Evolutionary conservation across 2,329 filamentous ascomycete species (phyloP), one percentile per base, ranked within the genome.

Genomic region (Trichoderma hamatum): DNA sequence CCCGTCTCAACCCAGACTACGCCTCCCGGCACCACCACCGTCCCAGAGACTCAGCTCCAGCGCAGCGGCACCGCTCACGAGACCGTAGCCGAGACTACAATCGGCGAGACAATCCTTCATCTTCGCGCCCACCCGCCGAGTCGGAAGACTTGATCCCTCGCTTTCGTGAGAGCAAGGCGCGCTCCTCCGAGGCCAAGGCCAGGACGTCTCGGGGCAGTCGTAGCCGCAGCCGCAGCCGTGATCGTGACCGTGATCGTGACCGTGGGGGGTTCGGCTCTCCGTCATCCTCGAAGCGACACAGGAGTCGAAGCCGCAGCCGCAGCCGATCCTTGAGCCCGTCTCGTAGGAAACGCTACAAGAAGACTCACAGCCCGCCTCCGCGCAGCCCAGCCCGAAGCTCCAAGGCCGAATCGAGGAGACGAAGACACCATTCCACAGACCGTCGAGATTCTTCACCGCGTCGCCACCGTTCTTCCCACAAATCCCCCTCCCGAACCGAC

Each of bases 321-420:
- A 84, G 81, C 59, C 80, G 75, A n/a, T 79, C 83, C 2, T 74
- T 78, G 26, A 78, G 76, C 3, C 73, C 75, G 5, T 78, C 77
- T 36, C 79, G 78, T 61, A 77, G 80, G 30, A 84, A 84, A 73
- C 81, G 75, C 76, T 81, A 78, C 21, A 78, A 77, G 70, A 75
- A 77, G 70, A 73, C 76, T 4, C 73, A 76, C 59, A 80, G 78
- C 59, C 75, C 78, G 26, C 82, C 83, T 72, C 67, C 80, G 77
- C 78, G 78, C 67, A 78, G 76, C 55, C 78, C 79, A 61, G 80
- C 80, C 69, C 80, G 79, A 70, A 81, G 80, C 71, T 79, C 79
- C 68, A 80, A 82, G 61, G 75, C 74, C 32, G 68, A 73, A 2
- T 75, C 74, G 1, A 76, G 74, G 71, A 77, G 76, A 62, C 76